Percentiles rank a stretch among this genome's conserved stretches.
Evolutionary conservation across 148 eudicot species (phyloP).

Genomic region (Fagopyrum tataricum): DNA sequence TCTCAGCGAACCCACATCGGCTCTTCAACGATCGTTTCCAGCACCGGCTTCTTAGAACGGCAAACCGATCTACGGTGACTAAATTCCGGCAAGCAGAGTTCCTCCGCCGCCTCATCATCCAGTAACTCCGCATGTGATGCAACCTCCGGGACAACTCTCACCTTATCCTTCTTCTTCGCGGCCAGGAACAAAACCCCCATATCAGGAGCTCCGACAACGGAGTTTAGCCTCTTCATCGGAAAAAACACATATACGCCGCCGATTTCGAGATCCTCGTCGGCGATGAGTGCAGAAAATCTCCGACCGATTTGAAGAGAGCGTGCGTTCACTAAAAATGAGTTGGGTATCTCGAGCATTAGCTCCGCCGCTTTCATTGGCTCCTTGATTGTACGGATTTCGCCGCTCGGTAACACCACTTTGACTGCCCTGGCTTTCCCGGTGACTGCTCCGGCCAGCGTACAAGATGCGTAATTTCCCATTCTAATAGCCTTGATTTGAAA

Average conservation of each 20-base stretch:
- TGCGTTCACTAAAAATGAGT: slow-evolving; percentile 48
- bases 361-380: slow-evolving; percentile 65
- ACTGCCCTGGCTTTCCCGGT: slow-evolving; percentile 22
- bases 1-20: slow-evolving; percentile 39
- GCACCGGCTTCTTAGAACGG: slow-evolving; percentile 79
- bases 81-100: slow-evolving; percentile 42
- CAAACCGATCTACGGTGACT: slow-evolving; percentile 42
- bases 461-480: slow-evolving; percentile 85
- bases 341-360: slow-evolving; percentile 71
- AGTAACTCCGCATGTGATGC: neutral
- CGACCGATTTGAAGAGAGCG: slow-evolving; percentile 43
- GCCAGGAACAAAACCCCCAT: slow-evolving; percentile 54
- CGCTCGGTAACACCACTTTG: slow-evolving; percentile 55
- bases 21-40: slow-evolving; percentile 88
- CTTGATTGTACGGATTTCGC: slow-evolving; percentile 52
- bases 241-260: slow-evolving; percentile 55
- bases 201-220: slow-evolving; percentile 55
- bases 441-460: slow-evolving; percentile 32
- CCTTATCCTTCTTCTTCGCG: slow-evolving; percentile 40
- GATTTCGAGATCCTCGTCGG: slow-evolving; percentile 76
- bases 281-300: slow-evolving; percentile 57
- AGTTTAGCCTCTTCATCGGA: slow-evolving; percentile 62
- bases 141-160: slow-evolving; percentile 50
- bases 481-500: neutral
- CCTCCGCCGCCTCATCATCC: slow-evolving; percentile 32